phyloP scores from a whole-genome alignment of 139 green algal species.

The Chlorella sp. region DNA sequence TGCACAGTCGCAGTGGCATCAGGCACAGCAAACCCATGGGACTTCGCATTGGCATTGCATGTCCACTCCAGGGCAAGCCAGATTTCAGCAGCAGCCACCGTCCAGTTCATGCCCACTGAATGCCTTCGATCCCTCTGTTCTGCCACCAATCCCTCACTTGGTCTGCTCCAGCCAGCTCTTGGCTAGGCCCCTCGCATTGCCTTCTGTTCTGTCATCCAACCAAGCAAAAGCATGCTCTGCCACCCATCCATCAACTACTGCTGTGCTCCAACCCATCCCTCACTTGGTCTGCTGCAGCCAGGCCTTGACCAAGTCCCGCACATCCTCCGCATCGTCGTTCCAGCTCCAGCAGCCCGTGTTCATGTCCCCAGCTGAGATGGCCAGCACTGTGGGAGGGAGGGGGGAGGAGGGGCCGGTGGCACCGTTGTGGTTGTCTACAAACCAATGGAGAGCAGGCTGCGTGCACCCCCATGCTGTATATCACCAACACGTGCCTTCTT shows the following conservation, averaged over 20 bases:
- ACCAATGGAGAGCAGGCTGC: neutral
- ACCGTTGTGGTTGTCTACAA: too few species aligned
- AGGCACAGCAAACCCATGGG: neutral
- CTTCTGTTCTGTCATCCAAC: too few species aligned
- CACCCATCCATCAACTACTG: too few species aligned
- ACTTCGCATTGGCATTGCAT: too few species aligned
- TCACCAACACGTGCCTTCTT: neutral
- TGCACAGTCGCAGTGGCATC: neutral
- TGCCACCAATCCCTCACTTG: neutral
- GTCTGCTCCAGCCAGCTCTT: neutral
- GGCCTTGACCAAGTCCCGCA: neutral
- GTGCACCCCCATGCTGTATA: too few species aligned
- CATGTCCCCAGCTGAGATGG: neutral
- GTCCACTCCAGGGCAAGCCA: too few species aligned
- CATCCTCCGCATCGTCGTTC: neutral
- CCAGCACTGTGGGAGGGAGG: neutral
- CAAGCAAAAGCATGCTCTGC: too few species aligned
- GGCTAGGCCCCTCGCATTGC: neutral
- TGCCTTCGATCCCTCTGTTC: too few species aligned
- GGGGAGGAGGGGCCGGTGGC: too few species aligned
- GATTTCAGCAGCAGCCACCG: neutral
- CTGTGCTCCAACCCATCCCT: neutral
- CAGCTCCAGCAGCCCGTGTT: slow-evolving; percentile 12
- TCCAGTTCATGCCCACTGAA: too few species aligned
- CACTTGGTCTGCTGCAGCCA: neutral